phyloP scores from a whole-genome alignment of 1,284 basidiomycete genomes.

The Entoloma clypeatum region DNA sequence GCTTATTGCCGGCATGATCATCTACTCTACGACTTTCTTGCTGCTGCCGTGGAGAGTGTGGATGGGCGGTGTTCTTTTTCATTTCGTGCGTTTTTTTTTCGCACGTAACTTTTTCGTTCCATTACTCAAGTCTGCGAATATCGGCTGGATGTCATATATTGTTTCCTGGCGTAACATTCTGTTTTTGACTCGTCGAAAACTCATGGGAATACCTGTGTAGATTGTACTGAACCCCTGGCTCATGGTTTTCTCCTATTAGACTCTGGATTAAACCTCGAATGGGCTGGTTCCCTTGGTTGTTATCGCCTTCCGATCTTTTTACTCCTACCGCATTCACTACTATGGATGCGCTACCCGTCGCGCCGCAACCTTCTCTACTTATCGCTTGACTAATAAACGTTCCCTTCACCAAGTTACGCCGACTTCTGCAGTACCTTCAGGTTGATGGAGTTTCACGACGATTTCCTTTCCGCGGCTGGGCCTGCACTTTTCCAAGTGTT shows the following conservation, averaged over 20 bases:
- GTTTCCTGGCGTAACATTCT: slow-evolving; percentile 47
- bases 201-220: slow-evolving; percentile 32
- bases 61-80: slow-evolving; percentile 72
- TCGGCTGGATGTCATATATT: slow-evolving; percentile 57
- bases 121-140: slow-evolving; percentile 36
- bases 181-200: slow-evolving; percentile 7
- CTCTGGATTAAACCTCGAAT: no score
- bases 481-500: no score
- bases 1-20: slow-evolving; percentile 46
- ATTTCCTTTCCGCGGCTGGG: no score
- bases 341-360: no score
- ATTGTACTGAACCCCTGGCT: slow-evolving; percentile 76
- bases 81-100: slow-evolving; percentile 63
- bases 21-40: slow-evolving; percentile 43
- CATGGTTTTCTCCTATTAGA: slow-evolving; percentile 73
- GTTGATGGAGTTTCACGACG: no score
- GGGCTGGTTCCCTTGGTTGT: no score
- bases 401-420: no score
- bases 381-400: no score
- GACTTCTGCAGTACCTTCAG: no score
- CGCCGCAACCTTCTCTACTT: no score
- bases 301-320: no score
- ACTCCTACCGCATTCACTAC: no score
- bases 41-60: slow-evolving; percentile 59
- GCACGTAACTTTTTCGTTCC: slow-evolving; percentile 31